These are phyloP conservation scores for Xerophyta viscosa DNA, from an alignment of 106 monocot genomes.

Conservation along the genomic window DNA sequence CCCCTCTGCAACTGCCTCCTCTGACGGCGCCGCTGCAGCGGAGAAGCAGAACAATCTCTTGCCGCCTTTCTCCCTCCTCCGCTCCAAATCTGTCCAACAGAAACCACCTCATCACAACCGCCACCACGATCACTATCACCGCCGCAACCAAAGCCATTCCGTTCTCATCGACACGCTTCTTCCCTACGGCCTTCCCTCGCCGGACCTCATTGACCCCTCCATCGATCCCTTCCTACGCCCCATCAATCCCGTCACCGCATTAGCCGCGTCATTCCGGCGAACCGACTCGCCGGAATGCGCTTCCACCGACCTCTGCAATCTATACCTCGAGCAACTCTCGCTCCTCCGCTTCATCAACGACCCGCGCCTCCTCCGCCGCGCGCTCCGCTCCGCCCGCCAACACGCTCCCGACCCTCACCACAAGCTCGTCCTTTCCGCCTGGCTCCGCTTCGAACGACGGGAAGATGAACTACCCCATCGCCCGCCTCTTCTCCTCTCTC, in stretches of 20 bases:
- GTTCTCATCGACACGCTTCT: constrained; percentile 33
- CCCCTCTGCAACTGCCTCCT: no score
- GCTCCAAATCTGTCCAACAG: constrained; percentile 33
- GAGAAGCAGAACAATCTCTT: constrained; percentile 19
- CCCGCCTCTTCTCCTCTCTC: constrained; percentile 17
- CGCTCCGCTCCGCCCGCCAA: constrained; percentile 64
- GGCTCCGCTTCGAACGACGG: constrained; percentile 86
- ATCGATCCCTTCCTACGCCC: constrained; percentile 76
- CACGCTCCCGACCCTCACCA: constrained; percentile 75
- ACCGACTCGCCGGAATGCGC: constrained; percentile 2
- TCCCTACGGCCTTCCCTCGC: constrained; percentile 68
- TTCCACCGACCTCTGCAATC: constrained; percentile 15
- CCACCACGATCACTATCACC: constrained; percentile 3
- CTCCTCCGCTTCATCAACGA: constrained; percentile 46
- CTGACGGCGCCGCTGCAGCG: no score
- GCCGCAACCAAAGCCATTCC: constrained; percentile 14
- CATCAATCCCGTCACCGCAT: constrained; percentile 42
- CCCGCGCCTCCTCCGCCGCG: constrained; percentile 47
- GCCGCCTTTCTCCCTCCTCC: constrained; percentile 33
- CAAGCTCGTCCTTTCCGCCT: constrained; percentile 77
- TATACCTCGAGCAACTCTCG: constrained; percentile 57
- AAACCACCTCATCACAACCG: not conserved
- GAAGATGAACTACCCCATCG: constrained; percentile 61
- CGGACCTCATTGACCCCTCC: constrained; percentile 62
- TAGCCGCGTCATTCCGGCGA: constrained; percentile 47